Evolutionary conservation across 1,284 basidiomycete genomes (phyloP).

Genomic region (Hemileia vastatrix): DNA sequence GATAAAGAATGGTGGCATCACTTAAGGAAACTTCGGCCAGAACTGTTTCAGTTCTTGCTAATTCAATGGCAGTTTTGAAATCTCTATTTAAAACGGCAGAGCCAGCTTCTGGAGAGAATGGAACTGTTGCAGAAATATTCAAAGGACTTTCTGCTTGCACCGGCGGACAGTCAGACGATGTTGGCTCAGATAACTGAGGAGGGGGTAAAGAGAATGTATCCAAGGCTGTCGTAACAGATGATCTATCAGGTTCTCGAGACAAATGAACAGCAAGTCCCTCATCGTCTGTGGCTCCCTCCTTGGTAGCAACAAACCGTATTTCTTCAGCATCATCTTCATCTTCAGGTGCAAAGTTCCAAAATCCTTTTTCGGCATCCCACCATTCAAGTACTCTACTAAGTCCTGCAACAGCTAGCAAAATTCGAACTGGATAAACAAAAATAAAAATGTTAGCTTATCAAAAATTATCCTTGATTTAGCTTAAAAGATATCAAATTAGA

Average conservation of each 20-base stretch:
- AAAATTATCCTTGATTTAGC: neutral
- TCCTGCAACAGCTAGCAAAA: constrained; percentile 89
- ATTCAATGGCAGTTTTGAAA: constrained; percentile 73
- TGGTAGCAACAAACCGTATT: constrained; percentile 76
- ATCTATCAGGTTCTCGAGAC: constrained; percentile 8
- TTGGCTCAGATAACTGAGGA: too few relatives aligned
- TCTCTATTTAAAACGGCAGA: constrained; percentile 58
- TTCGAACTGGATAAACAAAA: constrained; percentile 8
- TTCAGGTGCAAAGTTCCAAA: constrained; percentile 93
- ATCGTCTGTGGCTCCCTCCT: constrained; percentile 58
- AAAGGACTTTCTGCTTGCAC: too few relatives aligned
- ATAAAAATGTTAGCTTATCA: too few relatives aligned
- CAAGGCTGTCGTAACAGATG: neutral
- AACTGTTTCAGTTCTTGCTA: constrained; percentile 84
- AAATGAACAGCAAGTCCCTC: constrained; percentile 34
- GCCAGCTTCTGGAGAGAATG: neutral
- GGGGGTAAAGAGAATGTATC: constrained; percentile 9
- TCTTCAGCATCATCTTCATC: constrained; percentile 58
- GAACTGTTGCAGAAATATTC: too few relatives aligned
- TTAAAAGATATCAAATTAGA: too few relatives aligned
- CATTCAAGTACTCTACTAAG: constrained; percentile 94
- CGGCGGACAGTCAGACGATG: too few relatives aligned
- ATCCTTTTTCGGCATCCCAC: constrained; percentile 99
- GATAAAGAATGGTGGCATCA: constrained; percentile 74
- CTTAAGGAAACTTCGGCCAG: constrained; percentile 90